phyloP scores from a whole-genome alignment of 2,329 filamentous ascomycete genomes.

The Xylariales sp. region DNA sequence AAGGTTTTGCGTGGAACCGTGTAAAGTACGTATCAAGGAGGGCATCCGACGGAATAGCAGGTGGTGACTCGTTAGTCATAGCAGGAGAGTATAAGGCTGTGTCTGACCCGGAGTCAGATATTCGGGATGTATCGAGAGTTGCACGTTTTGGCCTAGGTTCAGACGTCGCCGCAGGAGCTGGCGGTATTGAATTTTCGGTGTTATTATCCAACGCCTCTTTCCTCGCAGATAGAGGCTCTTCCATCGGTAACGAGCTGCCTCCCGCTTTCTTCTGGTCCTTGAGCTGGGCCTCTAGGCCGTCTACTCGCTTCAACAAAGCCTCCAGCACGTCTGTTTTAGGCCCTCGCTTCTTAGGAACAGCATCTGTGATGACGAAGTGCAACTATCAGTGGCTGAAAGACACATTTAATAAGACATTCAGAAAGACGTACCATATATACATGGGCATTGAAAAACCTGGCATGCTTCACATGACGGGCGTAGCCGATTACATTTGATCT shows the following conservation, averaged over 20 bases:
- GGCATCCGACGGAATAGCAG: conserved; percentile 65
- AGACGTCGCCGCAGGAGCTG: conserved; percentile 47
- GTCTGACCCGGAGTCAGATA: conserved; percentile 51
- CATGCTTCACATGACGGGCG: conserved; percentile 89
- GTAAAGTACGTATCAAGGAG: conserved; percentile 83
- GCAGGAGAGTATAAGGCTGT: conserved; percentile 58
- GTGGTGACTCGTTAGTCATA: conserved; percentile 58
- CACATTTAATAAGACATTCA: background rate
- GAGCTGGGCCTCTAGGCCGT: conserved; percentile 83
- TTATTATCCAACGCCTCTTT: conserved; percentile 46
- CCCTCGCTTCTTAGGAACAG: conserved; percentile 87
- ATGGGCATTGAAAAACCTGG: conserved; percentile 88
- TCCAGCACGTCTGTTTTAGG: conserved; percentile 92
- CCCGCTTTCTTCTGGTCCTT: conserved; percentile 70
- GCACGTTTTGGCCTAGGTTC: conserved; percentile 57
- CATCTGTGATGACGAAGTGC: conserved; percentile 66
- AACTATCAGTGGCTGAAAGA: conserved; percentile 33
- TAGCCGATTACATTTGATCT: conserved; percentile 94
- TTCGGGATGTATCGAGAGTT: conserved; percentile 52
- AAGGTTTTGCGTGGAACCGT: conserved; percentile 84
- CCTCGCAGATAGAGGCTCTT: conserved; percentile 45
- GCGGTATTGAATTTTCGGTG: conserved; percentile 43
- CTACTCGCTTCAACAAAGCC: conserved; percentile 84
- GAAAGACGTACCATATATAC: conserved; percentile 79
- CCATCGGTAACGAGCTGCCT: conserved; percentile 55